phyloP scores from a whole-genome alignment of 352 stramenopile genomes.

The Pythium rhizo-oryzae region DNA sequence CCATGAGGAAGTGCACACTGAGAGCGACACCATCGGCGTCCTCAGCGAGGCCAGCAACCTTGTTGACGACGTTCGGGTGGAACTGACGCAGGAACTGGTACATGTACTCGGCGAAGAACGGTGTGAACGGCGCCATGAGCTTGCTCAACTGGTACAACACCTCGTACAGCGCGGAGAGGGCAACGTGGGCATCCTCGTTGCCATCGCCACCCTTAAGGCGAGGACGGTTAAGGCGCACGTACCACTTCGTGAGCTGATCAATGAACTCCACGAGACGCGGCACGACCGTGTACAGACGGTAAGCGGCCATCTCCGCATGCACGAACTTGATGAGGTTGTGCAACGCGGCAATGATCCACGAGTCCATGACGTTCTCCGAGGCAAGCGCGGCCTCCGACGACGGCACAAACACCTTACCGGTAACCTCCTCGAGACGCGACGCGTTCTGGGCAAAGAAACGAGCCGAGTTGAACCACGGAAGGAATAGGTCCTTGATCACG shows the following conservation, averaged over 20 bases:
- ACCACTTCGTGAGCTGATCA: constrained; percentile 99
- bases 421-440: constrained; percentile 90
- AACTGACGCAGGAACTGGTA: constrained; percentile 98
- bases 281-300: constrained; percentile 99
- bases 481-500: constrained; percentile 98
- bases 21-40: constrained; percentile 92
- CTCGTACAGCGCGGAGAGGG: constrained; percentile 97
- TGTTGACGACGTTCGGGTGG: constrained; percentile 88
- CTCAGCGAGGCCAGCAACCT: constrained; percentile 53
- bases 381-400: constrained; percentile 80
- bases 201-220: constrained; percentile 96
- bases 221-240: constrained; percentile 98
- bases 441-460: constrained; percentile 99
- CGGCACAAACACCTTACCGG: constrained; percentile 89
- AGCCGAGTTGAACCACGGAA: constrained; percentile 99
- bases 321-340: constrained; percentile 98
- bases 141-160: constrained; percentile 95
- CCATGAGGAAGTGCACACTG: constrained; percentile 96
- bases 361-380: constrained; percentile 98
- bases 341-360: constrained; percentile 98
- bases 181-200: constrained; percentile 82
- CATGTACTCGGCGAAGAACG: constrained; percentile 99
- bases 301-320: constrained; percentile 97
- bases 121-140: constrained; percentile 99
- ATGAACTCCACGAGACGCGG: constrained; percentile 98